Percentiles rank a stretch among this genome's conserved stretches.
These are phyloP conservation scores for Pestalotiopsis sp. DNA, from an alignment of 2,329 filamentous ascomycete genomes.

Conservation along the genomic window DNA sequence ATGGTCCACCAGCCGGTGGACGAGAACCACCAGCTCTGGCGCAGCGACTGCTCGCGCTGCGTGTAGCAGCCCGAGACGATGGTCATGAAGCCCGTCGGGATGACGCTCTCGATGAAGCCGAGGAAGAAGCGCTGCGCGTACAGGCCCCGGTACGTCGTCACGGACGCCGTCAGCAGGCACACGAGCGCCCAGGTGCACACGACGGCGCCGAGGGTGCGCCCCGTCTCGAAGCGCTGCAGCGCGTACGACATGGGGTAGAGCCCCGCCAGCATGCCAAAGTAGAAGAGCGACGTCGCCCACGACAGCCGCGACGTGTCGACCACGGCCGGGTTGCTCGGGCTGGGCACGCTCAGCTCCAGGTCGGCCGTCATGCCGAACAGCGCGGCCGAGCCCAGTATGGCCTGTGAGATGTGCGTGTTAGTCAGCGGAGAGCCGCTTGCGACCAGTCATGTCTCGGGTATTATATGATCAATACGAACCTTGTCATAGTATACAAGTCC, in stretches of 20 bases:
- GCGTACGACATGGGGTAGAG: constrained; percentile 74
- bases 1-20: constrained; percentile 62
- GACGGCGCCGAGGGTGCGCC: constrained; percentile 64
- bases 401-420: constrained; percentile 40
- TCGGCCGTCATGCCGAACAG: constrained; percentile 79
- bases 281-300: constrained; percentile 80
- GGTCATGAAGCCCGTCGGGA: constrained; percentile 69
- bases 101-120: constrained; percentile 64
- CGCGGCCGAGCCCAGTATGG: constrained; percentile 72
- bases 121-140: constrained; percentile 69
- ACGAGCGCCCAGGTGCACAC: constrained; percentile 69
- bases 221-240: constrained; percentile 68
- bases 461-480: constrained; percentile 31
- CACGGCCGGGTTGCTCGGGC: constrained; percentile 50
- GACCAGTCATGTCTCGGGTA: no score
- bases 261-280: constrained; percentile 77
- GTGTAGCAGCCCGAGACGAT: constrained; percentile 67
- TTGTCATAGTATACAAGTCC: constrained; percentile 74
- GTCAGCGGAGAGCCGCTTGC: background rate
- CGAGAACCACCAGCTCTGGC: constrained; percentile 71
- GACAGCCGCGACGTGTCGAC: constrained; percentile 69
- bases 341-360: constrained; percentile 59
- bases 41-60: constrained; percentile 64
- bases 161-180: constrained; percentile 70
- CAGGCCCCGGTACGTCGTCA: constrained; percentile 65